phyloP scores from a whole-genome alignment of 2,329 filamentous ascomycete genomes.

The Diaporthe longicolla region DNA sequence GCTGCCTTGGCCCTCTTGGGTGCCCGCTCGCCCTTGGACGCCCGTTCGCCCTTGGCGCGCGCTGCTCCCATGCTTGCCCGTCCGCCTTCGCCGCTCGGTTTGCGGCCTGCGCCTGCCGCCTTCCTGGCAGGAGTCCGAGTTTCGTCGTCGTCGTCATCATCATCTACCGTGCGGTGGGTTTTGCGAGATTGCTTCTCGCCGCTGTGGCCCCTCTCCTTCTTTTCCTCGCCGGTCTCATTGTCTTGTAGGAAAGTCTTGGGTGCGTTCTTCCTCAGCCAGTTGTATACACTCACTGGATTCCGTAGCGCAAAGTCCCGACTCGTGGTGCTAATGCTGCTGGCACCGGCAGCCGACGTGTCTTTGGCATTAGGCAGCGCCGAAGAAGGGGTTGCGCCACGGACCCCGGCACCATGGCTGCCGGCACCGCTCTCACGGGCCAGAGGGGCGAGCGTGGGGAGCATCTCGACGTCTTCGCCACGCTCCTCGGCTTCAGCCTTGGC shows the following conservation, averaged over 20 bases:
- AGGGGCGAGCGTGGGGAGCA: slow-evolving; percentile 66
- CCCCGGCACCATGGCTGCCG: slow-evolving; percentile 55
- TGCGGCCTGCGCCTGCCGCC: slow-evolving; percentile 51
- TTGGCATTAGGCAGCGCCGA: slow-evolving; percentile 53
- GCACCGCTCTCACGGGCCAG: slow-evolving; percentile 54
- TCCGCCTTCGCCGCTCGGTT: slow-evolving; percentile 48
- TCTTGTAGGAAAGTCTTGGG: slow-evolving; percentile 89
- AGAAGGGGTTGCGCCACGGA: slow-evolving; percentile 48
- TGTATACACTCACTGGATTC: slow-evolving; percentile 94
- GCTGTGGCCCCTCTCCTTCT: slow-evolving; percentile 47
- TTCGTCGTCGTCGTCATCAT: slow-evolving; percentile 57
- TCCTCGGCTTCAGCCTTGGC: slow-evolving; percentile 59
- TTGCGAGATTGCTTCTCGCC: slow-evolving; percentile 45
- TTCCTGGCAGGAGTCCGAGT: slow-evolving; percentile 47
- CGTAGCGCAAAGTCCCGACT: slow-evolving; percentile 69
- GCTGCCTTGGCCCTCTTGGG: slow-evolving; percentile 40
- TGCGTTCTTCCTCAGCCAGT: slow-evolving; percentile 90
- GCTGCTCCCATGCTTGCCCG: slow-evolving; percentile 46
- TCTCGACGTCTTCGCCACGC: slow-evolving; percentile 45
- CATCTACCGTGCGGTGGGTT: slow-evolving; percentile 50
- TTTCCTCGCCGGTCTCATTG: slow-evolving; percentile 63
- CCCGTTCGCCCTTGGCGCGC: slow-evolving; percentile 42
- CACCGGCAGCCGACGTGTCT: slow-evolving; percentile 53
- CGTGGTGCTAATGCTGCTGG: slow-evolving; percentile 53
- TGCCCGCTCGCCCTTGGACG: slow-evolving; percentile 42